Percentiles rank a stretch among this genome's conserved stretches.
Conservation (phyloP, 1,284 basidiomycete genomes). For the Naganishia cerealis region DNA sequence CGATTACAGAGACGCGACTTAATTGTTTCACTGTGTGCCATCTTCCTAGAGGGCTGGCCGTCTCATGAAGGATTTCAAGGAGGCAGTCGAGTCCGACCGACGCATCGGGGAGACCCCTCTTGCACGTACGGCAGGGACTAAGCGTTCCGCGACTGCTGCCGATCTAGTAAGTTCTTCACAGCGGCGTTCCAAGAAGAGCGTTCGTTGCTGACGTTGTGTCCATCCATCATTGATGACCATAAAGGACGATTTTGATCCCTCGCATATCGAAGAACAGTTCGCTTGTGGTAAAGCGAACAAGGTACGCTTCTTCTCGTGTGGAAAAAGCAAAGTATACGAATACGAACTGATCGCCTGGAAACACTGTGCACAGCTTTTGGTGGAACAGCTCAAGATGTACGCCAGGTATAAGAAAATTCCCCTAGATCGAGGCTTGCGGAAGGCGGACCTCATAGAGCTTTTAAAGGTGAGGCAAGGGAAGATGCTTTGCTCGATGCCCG, state of each 20-base stretch:
- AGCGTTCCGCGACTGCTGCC: conserved; percentile 15
- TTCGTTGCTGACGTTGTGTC: not conserved
- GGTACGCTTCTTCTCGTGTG: not conserved
- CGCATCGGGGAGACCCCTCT: conserved; percentile 46
- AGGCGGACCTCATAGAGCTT: conserved; percentile 11
- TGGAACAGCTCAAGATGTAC: conserved; percentile 25
- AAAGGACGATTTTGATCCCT: conserved; percentile 18
- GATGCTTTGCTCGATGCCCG: not conserved
- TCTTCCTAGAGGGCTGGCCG: conserved; percentile 66
- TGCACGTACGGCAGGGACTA: conserved; percentile 1
- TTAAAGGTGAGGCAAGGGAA: conserved; percentile 1
- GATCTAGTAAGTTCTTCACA: conserved; percentile 2
- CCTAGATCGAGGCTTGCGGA: not conserved
- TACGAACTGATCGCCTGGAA: not conserved
- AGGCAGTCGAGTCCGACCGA: conserved; percentile 65
- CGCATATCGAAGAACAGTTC: conserved; percentile 12
- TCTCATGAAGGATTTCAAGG: conserved; percentile 74
- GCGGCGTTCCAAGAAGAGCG: not conserved
- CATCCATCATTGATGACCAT: not conserved
- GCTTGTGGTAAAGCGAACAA: conserved; percentile 12
- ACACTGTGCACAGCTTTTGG: not conserved
- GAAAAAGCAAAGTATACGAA: not conserved
- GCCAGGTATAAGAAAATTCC: not conserved
- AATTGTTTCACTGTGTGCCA: not conserved
- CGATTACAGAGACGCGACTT: not conserved